Conservation (phyloP, 2,329 filamentous ascomycete species). For the Fusarium penzigii region DNA sequence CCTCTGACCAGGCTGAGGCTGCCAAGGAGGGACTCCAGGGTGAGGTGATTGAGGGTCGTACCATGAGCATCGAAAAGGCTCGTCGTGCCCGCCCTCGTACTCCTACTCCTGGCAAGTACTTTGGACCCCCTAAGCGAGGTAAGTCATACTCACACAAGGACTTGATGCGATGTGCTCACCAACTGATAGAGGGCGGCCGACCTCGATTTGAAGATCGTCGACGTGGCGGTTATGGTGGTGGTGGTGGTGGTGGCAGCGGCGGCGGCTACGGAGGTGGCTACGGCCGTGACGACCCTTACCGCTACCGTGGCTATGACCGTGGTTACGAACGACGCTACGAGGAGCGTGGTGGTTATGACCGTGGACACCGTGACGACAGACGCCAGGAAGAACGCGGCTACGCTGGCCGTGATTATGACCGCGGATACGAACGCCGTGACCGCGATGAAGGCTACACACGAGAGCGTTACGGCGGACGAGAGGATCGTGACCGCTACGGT, state of each 20-base stretch:
- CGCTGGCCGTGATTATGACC: slow-evolving; percentile 58
- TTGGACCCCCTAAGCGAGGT: slow-evolving; percentile 97
- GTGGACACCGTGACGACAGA: slow-evolving; percentile 51
- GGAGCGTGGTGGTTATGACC: slow-evolving; percentile 51
- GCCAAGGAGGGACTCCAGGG: slow-evolving; percentile 96
- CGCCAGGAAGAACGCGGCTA: slow-evolving; percentile 49
- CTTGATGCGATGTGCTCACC: slow-evolving; percentile 10
- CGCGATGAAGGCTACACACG: slow-evolving; percentile 41
- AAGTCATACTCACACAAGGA: slow-evolving; percentile 39
- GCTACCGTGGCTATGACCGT: slow-evolving; percentile 49
- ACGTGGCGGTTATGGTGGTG: slow-evolving; percentile 62
- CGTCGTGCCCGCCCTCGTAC: slow-evolving; percentile 92
- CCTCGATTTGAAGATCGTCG: slow-evolving; percentile 61
- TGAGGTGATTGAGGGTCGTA: slow-evolving; percentile 92
- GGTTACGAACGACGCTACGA: slow-evolving; percentile 49
- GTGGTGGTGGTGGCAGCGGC: slow-evolving; percentile 30
- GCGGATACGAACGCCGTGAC: slow-evolving; percentile 54
- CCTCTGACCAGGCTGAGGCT: slow-evolving; percentile 90
- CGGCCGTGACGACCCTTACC: slow-evolving; percentile 59
- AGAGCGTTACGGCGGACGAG: slow-evolving; percentile 44
- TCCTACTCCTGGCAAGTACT: slow-evolving; percentile 98
- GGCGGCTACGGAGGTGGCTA: slow-evolving; percentile 45
- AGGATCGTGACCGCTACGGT: slow-evolving; percentile 47
- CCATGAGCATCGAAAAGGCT: slow-evolving; percentile 97
- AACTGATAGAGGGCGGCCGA: slow-evolving; percentile 37